These are phyloP conservation scores for Penicillium canariense DNA, from an alignment of 495 filamentous ascomycete genomes.

Conservation along the genomic window DNA sequence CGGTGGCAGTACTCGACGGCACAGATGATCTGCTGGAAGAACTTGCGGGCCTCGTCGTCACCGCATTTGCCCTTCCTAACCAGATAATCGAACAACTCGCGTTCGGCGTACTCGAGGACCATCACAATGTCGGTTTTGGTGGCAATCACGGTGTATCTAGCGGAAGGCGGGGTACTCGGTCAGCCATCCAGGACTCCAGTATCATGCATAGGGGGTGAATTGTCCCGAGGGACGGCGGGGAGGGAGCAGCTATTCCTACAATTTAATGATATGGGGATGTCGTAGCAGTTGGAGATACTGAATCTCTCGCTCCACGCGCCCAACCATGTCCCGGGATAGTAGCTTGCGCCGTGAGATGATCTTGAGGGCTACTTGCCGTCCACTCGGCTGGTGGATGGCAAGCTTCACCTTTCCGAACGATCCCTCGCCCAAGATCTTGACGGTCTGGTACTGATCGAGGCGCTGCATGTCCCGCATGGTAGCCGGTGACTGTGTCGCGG, in stretches of 20 bases:
- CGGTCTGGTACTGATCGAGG: conserved; percentile 84
- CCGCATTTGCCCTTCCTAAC: conserved; percentile 85
- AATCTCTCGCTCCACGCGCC: conserved; percentile 94
- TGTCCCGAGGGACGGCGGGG: not conserved
- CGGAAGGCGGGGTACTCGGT: conserved; percentile 15
- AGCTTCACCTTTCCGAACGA: conserved; percentile 99
- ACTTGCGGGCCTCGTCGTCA: conserved; percentile 86
- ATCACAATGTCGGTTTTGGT: conserved; percentile 93
- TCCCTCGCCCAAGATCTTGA: conserved; percentile 90
- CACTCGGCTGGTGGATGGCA: conserved; percentile 83
- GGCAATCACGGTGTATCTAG: conserved; percentile 92
- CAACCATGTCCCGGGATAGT: conserved; percentile 94
- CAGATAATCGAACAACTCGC: conserved; percentile 96
- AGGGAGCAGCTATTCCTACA: conserved; percentile 48
- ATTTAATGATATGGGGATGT: conserved; percentile 98
- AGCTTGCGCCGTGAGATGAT: conserved; percentile 95
- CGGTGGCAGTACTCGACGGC: conserved; percentile 98
- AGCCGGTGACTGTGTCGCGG: conserved; percentile 41
- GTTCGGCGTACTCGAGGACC: conserved; percentile 96
- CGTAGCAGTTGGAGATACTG: conserved; percentile 93
- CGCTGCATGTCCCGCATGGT: conserved; percentile 64
- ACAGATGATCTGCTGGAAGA: conserved; percentile 99
- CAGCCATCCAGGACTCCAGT: not conserved
- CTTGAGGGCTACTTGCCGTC: conserved; percentile 93
- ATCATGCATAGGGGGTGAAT: not conserved